Conservation (phyloP, 345 rosid species). For the Euphorbia tirucalli region DNA sequence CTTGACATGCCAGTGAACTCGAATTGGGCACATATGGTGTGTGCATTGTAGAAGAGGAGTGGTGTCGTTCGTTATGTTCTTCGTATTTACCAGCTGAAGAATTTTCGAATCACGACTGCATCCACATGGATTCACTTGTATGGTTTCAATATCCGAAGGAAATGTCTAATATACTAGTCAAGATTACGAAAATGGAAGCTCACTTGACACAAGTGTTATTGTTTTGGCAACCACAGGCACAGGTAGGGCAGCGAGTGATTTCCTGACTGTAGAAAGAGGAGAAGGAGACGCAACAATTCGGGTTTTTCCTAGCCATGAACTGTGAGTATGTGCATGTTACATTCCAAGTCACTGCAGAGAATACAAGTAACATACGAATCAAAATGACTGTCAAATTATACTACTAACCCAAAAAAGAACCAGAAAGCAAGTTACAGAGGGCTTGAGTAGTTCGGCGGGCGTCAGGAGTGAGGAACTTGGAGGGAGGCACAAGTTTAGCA, state of each 20-base stretch:
- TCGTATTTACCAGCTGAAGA: constrained; percentile 48
- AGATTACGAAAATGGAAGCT: constrained; percentile 20
- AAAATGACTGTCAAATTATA: not conserved
- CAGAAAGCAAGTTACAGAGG: constrained; percentile 45
- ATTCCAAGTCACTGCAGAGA: constrained; percentile 81
- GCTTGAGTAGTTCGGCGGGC: constrained; percentile 73
- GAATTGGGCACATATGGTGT: constrained; percentile 73
- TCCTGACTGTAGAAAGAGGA: constrained; percentile 87
- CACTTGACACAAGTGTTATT: constrained; percentile 69
- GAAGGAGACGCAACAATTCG: constrained; percentile 80
- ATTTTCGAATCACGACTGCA: constrained; percentile 73
- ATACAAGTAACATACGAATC: not conserved
- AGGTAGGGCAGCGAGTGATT: constrained; percentile 75
- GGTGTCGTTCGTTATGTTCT: constrained; percentile 62
- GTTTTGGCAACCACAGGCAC: constrained; percentile 85
- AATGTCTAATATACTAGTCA: constrained; percentile 4
- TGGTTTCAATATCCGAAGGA: not conserved
- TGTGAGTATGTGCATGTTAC: constrained; percentile 92
- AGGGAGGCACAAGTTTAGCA: constrained; percentile 65
- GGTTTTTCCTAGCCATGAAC: constrained; percentile 70
- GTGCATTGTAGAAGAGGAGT: constrained; percentile 70
- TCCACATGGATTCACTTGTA: not conserved
- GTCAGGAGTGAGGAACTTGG: constrained; percentile 60
- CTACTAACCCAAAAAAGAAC: not conserved
- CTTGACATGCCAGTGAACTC: constrained; percentile 91